These are phyloP conservation scores for Pseudevernia furfuracea DNA, from an alignment of 495 filamentous ascomycete genomes.

Conservation along the genomic window DNA sequence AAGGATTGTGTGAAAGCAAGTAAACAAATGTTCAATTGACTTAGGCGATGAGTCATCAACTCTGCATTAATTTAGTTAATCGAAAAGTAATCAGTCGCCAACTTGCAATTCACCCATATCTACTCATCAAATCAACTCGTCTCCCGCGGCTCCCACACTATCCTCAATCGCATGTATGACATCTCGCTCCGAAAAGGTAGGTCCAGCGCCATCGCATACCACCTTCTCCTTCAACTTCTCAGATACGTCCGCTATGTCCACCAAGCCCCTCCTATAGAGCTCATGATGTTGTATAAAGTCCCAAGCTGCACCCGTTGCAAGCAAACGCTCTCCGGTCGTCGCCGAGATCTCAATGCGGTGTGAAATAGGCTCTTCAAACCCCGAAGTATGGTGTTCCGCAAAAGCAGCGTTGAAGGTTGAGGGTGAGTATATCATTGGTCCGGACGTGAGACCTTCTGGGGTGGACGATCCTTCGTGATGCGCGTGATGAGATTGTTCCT, in stretches of 20 bases:
- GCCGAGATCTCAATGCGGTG: constrained; percentile 62
- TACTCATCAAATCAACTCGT: constrained; percentile 63
- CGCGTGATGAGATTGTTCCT: constrained; percentile 13
- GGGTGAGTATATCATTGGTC: constrained; percentile 66
- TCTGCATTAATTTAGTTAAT: background rate
- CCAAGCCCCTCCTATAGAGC: constrained; percentile 68
- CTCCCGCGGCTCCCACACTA: constrained; percentile 62
- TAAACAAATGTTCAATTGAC: background rate
- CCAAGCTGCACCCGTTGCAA: constrained; percentile 80
- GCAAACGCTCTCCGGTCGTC: constrained; percentile 62
- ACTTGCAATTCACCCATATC: background rate
- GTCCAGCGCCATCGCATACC: constrained; percentile 86
- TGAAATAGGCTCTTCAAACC: constrained; percentile 35
- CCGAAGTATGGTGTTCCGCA: constrained; percentile 33
- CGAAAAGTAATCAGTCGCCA: background rate
- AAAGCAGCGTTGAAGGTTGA: constrained; percentile 56
- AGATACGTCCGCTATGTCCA: constrained; percentile 74
- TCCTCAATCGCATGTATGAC: constrained; percentile 70
- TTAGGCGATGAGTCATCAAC: background rate
- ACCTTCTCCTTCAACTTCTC: constrained; percentile 65
- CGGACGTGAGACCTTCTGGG: constrained; percentile 37
- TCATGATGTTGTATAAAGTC: constrained; percentile 82
- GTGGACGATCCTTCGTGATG: constrained; percentile 16
- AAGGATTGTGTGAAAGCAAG: background rate
- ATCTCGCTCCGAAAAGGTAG: constrained; percentile 74